Conservation (phyloP, 1,139 yeast genomes). For the Geotrichum aggregatum region DNA sequence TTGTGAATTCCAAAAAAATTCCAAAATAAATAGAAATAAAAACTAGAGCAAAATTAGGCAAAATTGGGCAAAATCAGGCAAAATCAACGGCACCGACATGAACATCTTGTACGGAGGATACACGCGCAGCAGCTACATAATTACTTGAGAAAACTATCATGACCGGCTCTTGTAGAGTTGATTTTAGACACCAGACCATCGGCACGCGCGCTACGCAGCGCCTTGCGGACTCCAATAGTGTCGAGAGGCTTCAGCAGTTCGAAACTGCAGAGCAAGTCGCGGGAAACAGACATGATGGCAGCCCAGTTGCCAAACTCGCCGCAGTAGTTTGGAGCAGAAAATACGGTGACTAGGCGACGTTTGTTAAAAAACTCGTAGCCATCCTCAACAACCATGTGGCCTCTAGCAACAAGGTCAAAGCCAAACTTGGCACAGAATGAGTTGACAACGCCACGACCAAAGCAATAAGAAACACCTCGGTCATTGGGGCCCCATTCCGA, state of each 20-base stretch:
- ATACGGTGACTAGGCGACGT: slow-evolving; percentile 90
- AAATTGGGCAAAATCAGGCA: background rate
- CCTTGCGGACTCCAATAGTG: slow-evolving; percentile 20
- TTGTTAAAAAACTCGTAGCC: slow-evolving; percentile 96
- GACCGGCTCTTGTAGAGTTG: slow-evolving; percentile 11
- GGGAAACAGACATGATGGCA: slow-evolving; percentile 98
- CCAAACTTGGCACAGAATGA: slow-evolving; percentile 92
- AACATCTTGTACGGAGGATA: background rate
- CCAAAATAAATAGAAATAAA: background rate
- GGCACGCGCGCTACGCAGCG: slow-evolving; percentile 15
- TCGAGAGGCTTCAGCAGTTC: slow-evolving; percentile 97
- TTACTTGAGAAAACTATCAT: background rate
- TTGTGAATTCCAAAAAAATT: background rate
- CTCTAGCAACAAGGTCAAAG: slow-evolving; percentile 95
- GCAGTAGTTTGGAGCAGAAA: slow-evolving; percentile 96
- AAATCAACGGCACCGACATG: background rate
- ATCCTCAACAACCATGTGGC: slow-evolving; percentile 98
- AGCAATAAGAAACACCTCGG: slow-evolving; percentile 94
- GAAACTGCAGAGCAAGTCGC: slow-evolving; percentile 90
- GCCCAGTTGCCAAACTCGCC: slow-evolving; percentile 99
- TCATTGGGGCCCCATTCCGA: slow-evolving; percentile 98
- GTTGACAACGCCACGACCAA: slow-evolving; percentile 97
- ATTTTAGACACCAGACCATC: slow-evolving; percentile 18
- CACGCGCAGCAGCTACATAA: background rate
- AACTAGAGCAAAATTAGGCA: background rate